Evolutionary conservation across 192 early-diverging fungal species (phyloP).

Genomic region (Geranomyces variabilis): DNA sequence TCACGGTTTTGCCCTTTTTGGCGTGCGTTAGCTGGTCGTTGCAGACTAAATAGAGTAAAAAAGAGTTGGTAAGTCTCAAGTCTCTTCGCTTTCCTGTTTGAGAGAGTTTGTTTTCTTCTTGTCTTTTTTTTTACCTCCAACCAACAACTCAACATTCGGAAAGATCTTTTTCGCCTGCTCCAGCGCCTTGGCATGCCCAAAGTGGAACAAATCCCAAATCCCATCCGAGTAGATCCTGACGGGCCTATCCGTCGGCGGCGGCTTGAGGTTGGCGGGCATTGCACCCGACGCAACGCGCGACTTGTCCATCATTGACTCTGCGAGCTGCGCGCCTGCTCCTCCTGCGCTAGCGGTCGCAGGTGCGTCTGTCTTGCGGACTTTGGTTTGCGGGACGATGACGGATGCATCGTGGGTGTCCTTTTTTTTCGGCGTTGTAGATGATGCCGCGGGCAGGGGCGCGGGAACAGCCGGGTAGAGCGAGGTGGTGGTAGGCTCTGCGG

Average conservation of each 20-base stretch:
- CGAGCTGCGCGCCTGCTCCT: slow-evolving; percentile 19
- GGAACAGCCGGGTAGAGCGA: not conserved
- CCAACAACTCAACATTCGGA: slow-evolving; percentile 74
- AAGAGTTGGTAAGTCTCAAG: not conserved
- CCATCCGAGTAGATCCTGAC: slow-evolving; percentile 86
- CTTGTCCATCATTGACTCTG: slow-evolving; percentile 17
- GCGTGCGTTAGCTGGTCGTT: slow-evolving; percentile 37
- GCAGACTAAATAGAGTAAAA: slow-evolving; percentile 25
- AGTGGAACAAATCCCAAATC: slow-evolving; percentile 84
- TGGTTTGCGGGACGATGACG: not conserved
- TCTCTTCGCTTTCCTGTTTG: not conserved
- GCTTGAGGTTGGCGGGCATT: slow-evolving; percentile 25
- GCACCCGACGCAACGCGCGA: slow-evolving; percentile 2
- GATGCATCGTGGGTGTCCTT: no score
- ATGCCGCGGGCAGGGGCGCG: not conserved
- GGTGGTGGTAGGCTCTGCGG: not conserved
- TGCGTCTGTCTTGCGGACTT: slow-evolving; percentile 3
- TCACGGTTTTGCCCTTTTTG: slow-evolving; percentile 79
- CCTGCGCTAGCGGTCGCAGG: not conserved
- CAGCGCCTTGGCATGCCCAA: slow-evolving; percentile 77
- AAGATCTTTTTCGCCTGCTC: slow-evolving; percentile 84
- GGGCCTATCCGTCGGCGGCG: slow-evolving; percentile 35
- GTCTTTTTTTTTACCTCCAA: slow-evolving; percentile 56
- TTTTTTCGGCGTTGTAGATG: no score
- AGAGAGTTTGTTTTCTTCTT: not conserved